Percentiles rank a stretch among this genome's conserved stretches.
Evolutionary conservation across 106 monocot species (phyloP).

Genomic region (Alisma plantagoaquatica): DNA sequence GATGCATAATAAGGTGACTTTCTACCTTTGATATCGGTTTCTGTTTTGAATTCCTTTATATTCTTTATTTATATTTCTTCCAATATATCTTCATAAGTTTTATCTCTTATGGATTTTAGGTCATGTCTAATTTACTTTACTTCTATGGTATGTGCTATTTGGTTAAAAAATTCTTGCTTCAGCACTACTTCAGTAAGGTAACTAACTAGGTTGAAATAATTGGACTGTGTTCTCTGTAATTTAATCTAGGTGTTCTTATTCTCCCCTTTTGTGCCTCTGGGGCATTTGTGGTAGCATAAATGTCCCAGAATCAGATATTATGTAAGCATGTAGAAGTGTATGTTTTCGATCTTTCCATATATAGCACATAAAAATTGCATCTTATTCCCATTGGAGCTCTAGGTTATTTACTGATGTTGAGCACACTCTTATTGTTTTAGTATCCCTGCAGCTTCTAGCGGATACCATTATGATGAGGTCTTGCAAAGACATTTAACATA

Average conservation of each 20-base stretch:
- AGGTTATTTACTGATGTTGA: no score
- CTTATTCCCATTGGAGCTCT: no score
- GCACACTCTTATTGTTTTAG: no score
- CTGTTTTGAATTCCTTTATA: not conserved
- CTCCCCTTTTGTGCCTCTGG: conserved; percentile 5
- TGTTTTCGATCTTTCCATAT: conserved; percentile 14
- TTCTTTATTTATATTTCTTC: not conserved
- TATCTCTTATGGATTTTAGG: conserved; percentile 16
- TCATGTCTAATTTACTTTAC: conserved; percentile 66
- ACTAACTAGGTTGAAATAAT: not conserved
- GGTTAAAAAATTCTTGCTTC: conserved; percentile 51
- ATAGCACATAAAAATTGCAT: no score
- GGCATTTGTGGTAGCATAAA: conserved; percentile 41
- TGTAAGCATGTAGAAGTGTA: conserved; percentile 73
- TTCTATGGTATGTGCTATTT: conserved; percentile 82
- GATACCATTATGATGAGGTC: conserved; percentile 46
- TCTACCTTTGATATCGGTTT: not conserved
- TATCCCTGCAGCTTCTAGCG: conserved; percentile 42
- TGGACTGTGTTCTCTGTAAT: no score
- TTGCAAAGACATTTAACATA: conserved; percentile 57
- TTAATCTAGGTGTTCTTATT: not conserved
- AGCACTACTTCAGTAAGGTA: conserved; percentile 84
- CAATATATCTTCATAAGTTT: not conserved
- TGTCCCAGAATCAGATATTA: conserved; percentile 52
- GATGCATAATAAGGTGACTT: conserved; percentile 60